phyloP scores from a whole-genome alignment of 2,329 filamentous ascomycete species.

The Capronia americana region DNA sequence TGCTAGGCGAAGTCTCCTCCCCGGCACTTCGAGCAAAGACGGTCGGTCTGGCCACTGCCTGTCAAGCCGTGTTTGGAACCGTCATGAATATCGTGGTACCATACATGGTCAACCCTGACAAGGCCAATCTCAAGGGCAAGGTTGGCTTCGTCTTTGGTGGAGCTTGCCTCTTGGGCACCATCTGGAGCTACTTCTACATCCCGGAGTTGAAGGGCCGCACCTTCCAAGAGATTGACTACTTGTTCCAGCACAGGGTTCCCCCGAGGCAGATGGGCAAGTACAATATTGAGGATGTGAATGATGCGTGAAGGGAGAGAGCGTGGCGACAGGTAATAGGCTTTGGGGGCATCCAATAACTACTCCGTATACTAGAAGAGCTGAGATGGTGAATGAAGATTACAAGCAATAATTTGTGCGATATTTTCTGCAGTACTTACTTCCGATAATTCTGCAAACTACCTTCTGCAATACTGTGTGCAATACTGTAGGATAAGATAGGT shows the following conservation, averaged over 20 bases:
- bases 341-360: too few species aligned
- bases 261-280: conserved; percentile 38
- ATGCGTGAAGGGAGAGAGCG: not conserved
- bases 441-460: too few species aligned
- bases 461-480: too few species aligned
- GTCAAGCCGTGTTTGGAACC: conserved; percentile 49
- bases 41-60: conserved; percentile 50
- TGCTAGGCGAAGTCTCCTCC: conserved; percentile 56
- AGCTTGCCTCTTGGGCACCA: conserved; percentile 36
- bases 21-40: conserved; percentile 54
- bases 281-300: conserved; percentile 25
- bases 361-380: too few species aligned
- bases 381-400: too few species aligned
- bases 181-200: conserved; percentile 41
- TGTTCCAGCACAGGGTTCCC: conserved; percentile 42
- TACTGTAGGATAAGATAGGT: too few species aligned
- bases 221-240: conserved; percentile 46
- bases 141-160: conserved; percentile 45
- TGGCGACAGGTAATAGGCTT: too few species aligned
- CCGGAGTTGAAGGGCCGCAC: conserved; percentile 42
- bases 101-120: conserved; percentile 44
- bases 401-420: too few species aligned
- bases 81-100: conserved; percentile 49
- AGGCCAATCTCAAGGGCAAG: conserved; percentile 43
- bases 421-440: too few species aligned